A percentile compares a stretch with the other conserved stretches of the same genome.
These are phyloP conservation scores for Botrytis paeoniae DNA, from an alignment of 2,329 filamentous ascomycete species.

Conservation along the genomic window DNA sequence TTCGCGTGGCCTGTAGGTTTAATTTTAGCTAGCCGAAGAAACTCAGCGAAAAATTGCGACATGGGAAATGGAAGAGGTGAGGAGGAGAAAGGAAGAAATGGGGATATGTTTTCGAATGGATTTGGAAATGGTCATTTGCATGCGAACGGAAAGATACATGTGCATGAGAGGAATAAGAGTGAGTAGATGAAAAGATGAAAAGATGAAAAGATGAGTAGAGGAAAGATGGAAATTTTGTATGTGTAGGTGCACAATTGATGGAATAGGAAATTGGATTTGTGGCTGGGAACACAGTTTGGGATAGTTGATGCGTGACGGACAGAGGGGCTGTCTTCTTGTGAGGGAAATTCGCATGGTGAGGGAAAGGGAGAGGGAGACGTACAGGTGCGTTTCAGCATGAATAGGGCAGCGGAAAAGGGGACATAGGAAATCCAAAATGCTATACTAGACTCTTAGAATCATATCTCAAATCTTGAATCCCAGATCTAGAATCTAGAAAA, in stretches of 20 bases:
- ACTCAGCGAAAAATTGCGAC: neutral
- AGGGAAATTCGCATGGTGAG: neutral
- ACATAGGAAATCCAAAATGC: no score
- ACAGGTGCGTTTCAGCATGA: no score
- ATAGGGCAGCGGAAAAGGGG: no score
- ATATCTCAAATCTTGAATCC: no score
- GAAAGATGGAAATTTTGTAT: neutral
- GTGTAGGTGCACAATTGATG: neutral
- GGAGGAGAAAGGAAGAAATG: neutral
- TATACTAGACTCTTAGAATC: no score
- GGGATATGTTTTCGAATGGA: slow-evolving; percentile 6
- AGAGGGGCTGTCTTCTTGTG: neutral
- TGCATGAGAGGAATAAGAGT: neutral
- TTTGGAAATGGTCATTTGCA: slow-evolving; percentile 5
- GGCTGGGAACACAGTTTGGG: neutral
- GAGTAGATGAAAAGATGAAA: neutral
- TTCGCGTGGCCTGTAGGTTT: slow-evolving; percentile 36
- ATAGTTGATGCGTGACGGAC: neutral
- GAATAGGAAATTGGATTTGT: neutral
- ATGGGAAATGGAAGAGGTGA: neutral
- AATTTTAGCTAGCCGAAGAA: slow-evolving; percentile 20
- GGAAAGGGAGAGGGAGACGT: no score
- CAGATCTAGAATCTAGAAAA: no score
- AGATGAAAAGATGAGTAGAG: neutral
- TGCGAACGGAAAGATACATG: slow-evolving; percentile 18